Percentiles rank a stretch among this genome's conserved stretches.
phyloP scores from a whole-genome alignment of 2,329 filamentous ascomycete genomes.

The Lecanicillium sp. region DNA sequence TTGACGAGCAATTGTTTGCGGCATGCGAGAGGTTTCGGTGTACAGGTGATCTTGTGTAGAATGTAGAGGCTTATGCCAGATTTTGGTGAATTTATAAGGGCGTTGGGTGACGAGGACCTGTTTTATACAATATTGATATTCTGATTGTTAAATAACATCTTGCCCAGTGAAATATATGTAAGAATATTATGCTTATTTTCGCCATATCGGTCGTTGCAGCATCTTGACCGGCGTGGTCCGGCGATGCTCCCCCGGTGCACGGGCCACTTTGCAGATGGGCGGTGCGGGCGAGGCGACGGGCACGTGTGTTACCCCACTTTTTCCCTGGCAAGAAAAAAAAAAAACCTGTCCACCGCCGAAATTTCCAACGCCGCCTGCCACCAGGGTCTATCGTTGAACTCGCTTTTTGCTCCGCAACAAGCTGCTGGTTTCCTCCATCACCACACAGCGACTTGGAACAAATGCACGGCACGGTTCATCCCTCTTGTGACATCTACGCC shows the following conservation, averaged over 20 bases:
- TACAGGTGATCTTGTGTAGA: too few relatives aligned
- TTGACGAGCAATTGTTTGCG: background rate
- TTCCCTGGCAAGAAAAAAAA: conserved; percentile 19
- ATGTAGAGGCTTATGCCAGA: too few relatives aligned
- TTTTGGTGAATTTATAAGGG: background rate
- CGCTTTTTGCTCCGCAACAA: conserved; percentile 1
- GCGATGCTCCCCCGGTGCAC: conserved; percentile 1
- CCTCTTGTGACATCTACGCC: background rate
- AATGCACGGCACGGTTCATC: background rate
- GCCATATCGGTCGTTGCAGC: background rate
- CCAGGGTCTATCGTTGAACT: background rate
- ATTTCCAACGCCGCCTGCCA: background rate
- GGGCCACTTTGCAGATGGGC: conserved; percentile 10
- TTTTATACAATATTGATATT: background rate
- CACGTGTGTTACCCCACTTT: conserved; percentile 27
- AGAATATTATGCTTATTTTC: background rate
- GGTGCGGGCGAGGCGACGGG: conserved; percentile 13
- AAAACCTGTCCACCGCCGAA: conserved; percentile 15
- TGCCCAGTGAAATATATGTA: background rate
- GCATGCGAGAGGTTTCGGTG: background rate
- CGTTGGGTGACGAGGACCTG: background rate
- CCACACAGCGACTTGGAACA: background rate
- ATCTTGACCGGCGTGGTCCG: background rate
- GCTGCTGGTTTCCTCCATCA: conserved; percentile 1
- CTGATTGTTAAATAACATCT: background rate